Percentiles rank a stretch among this genome's conserved stretches.
Evolutionary conservation across 2,329 filamentous ascomycete genomes (phyloP).

Genomic region (Fusarium sp.): DNA sequence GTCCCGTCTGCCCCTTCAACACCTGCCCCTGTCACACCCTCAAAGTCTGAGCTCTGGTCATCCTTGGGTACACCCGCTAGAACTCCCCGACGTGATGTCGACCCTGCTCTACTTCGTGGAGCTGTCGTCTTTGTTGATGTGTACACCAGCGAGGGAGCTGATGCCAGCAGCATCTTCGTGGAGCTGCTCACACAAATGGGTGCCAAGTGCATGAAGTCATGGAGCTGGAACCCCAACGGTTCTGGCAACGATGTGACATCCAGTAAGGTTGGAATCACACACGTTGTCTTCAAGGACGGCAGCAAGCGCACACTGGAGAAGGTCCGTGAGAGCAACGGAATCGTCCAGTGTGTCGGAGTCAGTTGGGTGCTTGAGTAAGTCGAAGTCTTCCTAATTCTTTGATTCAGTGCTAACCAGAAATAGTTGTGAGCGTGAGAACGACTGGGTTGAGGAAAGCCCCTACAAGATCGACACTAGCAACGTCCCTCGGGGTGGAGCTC

Average conservation of each 20-base stretch:
- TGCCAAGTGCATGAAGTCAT: constrained; percentile 78
- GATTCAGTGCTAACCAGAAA: constrained; percentile 41
- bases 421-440: constrained; percentile 79
- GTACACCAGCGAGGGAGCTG: constrained; percentile 81
- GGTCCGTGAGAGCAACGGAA: constrained; percentile 74
- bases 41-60: constrained; percentile 64
- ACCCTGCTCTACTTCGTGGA: constrained; percentile 69
- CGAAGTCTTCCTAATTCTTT: background rate
- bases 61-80: constrained; percentile 64
- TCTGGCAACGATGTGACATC: constrained; percentile 49
- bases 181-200: constrained; percentile 84
- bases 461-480: constrained; percentile 76
- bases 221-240: constrained; percentile 74
- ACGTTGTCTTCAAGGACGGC: constrained; percentile 91
- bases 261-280: constrained; percentile 78
- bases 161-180: constrained; percentile 83
- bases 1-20: constrained; percentile 45
- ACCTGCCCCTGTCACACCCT: constrained; percentile 51
- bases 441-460: constrained; percentile 77
- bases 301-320: constrained; percentile 83
- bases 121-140: constrained; percentile 86
- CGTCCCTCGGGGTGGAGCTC: constrained; percentile 74
- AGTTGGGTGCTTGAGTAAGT: constrained; percentile 90
- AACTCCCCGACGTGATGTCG: constrained; percentile 64
- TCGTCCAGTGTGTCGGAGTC: constrained; percentile 87